These are phyloP conservation scores for Hordeum marinum DNA, from an alignment of 176 grass and related monocot genomes.

Conservation along the genomic window DNA sequence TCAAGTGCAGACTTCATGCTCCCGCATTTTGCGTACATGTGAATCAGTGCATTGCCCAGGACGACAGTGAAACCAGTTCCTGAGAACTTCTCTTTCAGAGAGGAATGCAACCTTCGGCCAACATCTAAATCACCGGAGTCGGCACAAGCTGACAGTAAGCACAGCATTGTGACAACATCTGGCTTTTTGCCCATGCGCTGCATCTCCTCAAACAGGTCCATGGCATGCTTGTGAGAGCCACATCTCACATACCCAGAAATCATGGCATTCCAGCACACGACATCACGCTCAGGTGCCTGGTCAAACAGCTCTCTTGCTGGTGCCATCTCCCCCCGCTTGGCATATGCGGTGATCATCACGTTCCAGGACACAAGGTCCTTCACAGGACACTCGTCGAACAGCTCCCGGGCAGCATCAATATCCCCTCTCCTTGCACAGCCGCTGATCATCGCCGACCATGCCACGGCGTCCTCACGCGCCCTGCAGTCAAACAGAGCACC, in stretches of 20 bases:
- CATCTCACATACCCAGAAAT: slow-evolving; percentile 75
- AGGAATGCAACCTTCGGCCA: slow-evolving; percentile 53
- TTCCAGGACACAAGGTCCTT: slow-evolving; percentile 84
- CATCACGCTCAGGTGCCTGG: slow-evolving; percentile 47
- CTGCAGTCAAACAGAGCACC: slow-evolving; percentile 43
- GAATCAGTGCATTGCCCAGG: slow-evolving; percentile 65
- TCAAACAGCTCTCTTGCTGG: slow-evolving; percentile 64
- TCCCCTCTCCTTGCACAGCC: slow-evolving; percentile 68
- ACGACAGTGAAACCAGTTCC: slow-evolving; percentile 37
- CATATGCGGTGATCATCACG: slow-evolving; percentile 81
- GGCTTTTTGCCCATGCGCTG: slow-evolving; percentile 45
- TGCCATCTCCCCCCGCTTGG: slow-evolving; percentile 58
- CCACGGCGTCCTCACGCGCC: slow-evolving; percentile 58
- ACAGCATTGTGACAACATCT: slow-evolving; percentile 70
- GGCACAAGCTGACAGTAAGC: slow-evolving; percentile 57
- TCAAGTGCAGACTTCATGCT: slow-evolving; percentile 53
- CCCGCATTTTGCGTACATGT: slow-evolving; percentile 88
- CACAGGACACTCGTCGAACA: slow-evolving; percentile 67
- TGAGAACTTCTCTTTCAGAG: slow-evolving; percentile 35
- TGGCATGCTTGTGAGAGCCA: slow-evolving; percentile 33
- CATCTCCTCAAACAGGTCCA: slow-evolving; percentile 76
- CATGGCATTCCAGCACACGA: slow-evolving; percentile 77
- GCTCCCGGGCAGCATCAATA: slow-evolving; percentile 44
- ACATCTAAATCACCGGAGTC: slow-evolving; percentile 52
- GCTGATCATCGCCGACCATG: slow-evolving; percentile 69